These are phyloP conservation scores for Colletotrichum phormii DNA, from an alignment of 2,329 filamentous ascomycete genomes.

Conservation along the genomic window DNA sequence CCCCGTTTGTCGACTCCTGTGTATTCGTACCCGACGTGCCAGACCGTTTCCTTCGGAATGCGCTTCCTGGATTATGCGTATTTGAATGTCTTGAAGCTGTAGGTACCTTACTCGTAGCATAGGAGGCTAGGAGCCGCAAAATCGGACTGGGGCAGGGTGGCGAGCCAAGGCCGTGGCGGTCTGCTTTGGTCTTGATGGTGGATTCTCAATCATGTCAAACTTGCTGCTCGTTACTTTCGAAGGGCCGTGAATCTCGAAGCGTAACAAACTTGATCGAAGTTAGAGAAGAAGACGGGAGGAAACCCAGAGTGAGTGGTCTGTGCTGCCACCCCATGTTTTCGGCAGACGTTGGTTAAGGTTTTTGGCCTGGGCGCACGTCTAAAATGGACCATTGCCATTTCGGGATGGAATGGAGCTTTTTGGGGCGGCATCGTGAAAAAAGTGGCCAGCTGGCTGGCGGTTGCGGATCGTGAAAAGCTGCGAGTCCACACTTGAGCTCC, in stretches of 20 bases:
- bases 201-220: background rate
- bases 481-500: background rate
- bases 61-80: background rate
- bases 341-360: background rate
- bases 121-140: background rate
- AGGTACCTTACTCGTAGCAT: background rate
- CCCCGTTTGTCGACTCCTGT: background rate
- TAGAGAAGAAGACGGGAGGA: background rate
- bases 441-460: background rate
- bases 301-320: background rate
- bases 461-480: background rate
- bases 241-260: background rate
- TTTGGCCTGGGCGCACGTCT: conserved; percentile 7
- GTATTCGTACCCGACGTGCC: background rate
- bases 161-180: background rate
- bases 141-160: background rate
- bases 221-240: background rate
- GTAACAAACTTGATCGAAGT: background rate
- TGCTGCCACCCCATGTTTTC: conserved; percentile 12
- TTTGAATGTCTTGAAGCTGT: background rate
- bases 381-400: conserved; percentile 7
- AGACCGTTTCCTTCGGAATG: background rate
- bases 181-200: background rate
- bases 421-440: conserved; percentile 5
- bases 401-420: background rate